phyloP scores from a whole-genome alignment of 352 stramenopile species.

The Phytopythium ostracodes region DNA sequence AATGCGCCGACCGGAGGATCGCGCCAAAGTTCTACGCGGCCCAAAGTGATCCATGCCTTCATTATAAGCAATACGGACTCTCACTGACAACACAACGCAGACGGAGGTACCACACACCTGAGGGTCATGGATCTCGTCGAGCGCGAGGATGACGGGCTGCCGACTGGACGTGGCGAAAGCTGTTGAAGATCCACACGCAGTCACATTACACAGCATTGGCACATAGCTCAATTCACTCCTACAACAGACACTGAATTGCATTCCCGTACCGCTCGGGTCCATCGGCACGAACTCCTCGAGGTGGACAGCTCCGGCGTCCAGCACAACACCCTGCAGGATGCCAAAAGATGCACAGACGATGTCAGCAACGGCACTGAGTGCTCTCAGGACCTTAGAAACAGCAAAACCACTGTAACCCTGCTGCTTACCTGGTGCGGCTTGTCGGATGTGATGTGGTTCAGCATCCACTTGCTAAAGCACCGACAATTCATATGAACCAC shows the following conservation, averaged over 20 bases:
- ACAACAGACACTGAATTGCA: no score
- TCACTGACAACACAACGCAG: not conserved
- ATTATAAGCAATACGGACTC: not conserved
- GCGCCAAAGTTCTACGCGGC: conserved; percentile 64
- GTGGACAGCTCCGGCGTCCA: conserved; percentile 61
- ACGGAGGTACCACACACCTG: conserved; percentile 28
- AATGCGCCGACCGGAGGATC: conserved; percentile 75
- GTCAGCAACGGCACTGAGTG: not conserved
- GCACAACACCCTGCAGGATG: conserved; percentile 63
- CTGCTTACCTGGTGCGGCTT: conserved; percentile 66
- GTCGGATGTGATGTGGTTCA: conserved; percentile 79
- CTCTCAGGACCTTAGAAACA: not conserved
- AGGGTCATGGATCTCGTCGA: conserved; percentile 79
- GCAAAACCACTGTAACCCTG: not conserved
- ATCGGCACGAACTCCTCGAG: conserved; percentile 49
- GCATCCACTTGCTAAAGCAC: conserved; percentile 69
- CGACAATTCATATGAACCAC: not conserved
- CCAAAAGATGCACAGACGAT: not conserved
- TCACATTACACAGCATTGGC: not conserved
- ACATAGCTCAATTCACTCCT: not conserved
- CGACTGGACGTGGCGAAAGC: conserved; percentile 31
- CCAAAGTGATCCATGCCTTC: not conserved
- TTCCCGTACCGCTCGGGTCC: conserved; percentile 32
- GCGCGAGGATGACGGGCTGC: conserved; percentile 56
- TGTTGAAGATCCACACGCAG: conserved; percentile 13